Base-by-base conservation (phyloP, 2,329 filamentous ascomycete species). In the Fusarium longipes region DNA sequence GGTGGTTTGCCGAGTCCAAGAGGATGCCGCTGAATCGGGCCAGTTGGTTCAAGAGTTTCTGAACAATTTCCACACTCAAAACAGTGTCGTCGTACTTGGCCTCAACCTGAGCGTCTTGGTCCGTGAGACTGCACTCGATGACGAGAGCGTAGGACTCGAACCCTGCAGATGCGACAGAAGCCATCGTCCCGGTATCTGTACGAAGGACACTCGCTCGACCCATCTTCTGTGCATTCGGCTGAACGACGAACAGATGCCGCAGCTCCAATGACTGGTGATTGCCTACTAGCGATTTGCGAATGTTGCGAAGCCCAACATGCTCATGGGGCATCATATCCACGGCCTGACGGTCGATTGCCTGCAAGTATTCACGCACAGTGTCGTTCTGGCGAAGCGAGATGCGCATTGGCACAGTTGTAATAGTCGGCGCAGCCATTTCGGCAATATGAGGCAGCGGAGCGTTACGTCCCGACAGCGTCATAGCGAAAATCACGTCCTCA, bases 361-460 rank as follows among this genome's bases (percentile, higher is more conserved):
- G 73, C n/a, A 88, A 73, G 57, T 81, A 84, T 24, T 82, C 74
- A 0, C 66, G 64, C 9, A 81, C 72, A 3, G 74, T 71, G 22
- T 62, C 53, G 6, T 61, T 25, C 17, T 52, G 48, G 83, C 76
- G 73, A 32, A 71, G 15, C 5, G 35, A 40, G 17, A 75, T 49
- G 1, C 72, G 64, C 6, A 75, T 36, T 10, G 74, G 74, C 1
- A 76, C 57, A 7, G 57, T 64, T 18, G 61, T 58, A 22, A 64
- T 65, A 4, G 61, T 53, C 14, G 61, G 61, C 33, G 45, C 61
- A 20, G 47, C 27, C 51, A 64, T 57, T 35, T 53, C 52, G 17
- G 51, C 56, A 30, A 64, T 61, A 11, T 35, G 45, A 43, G 48
- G 22, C n/a, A 61, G 47, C 15, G 51, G 47, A 32, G 38, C 56